Conservation (phyloP, 441 rosid genomes). For the Adansonia grandidieri region DNA sequence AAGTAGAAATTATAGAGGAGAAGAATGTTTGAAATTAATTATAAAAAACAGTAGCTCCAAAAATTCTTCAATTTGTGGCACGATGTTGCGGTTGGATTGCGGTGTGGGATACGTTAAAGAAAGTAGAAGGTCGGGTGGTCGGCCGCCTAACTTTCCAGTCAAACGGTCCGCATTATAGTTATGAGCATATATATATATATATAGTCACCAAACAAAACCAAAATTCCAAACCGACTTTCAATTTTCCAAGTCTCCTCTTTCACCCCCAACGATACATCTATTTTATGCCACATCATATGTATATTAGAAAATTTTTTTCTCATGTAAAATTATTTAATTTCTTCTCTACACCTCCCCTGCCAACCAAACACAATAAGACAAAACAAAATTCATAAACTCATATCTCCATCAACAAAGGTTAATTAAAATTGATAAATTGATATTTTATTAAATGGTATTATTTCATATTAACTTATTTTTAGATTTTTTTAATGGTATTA, state of each 20-base stretch:
- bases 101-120: neutral
- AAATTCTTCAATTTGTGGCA: neutral
- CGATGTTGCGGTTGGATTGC: neutral
- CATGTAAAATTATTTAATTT: no score
- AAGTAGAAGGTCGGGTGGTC: neutral
- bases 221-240: conserved; percentile 17
- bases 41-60: no score
- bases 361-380: neutral
- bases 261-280: neutral
- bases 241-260: neutral
- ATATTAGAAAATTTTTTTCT: no score
- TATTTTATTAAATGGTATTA: no score
- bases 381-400: neutral
- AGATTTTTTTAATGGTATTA: no score
- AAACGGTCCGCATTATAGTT: neutral
- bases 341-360: neutral
- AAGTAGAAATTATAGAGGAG: neutral
- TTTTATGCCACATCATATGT: no score
- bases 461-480: no score
- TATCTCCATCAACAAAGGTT: no score
- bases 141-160: conserved; percentile 15
- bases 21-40: neutral
- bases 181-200: neutral
- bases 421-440: no score
- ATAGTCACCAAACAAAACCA: neutral